Evolutionary conservation across 768 basidiomycete species (phyloP).

Genomic region (Lactarius psammicola): DNA sequence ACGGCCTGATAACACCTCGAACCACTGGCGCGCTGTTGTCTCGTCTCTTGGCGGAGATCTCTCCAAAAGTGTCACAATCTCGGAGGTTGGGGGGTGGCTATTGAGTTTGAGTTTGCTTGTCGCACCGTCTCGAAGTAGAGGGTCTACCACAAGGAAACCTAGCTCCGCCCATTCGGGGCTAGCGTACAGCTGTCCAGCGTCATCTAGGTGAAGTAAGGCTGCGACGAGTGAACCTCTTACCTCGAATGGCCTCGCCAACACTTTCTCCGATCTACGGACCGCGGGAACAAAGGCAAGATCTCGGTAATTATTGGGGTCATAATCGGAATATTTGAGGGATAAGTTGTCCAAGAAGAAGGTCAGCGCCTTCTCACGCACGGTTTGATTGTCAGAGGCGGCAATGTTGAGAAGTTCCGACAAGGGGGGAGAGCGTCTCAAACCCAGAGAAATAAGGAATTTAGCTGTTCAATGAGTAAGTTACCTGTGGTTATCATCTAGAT

Average conservation of each 20-base stretch:
- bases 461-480: slow-evolving; percentile 44
- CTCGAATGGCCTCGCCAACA: slow-evolving; percentile 62
- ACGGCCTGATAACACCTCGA: slow-evolving; percentile 62
- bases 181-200: slow-evolving; percentile 62
- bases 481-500: not conserved
- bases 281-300: slow-evolving; percentile 80
- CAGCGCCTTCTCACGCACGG: slow-evolving; percentile 60
- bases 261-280: slow-evolving; percentile 47
- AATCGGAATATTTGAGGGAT: slow-evolving; percentile 54
- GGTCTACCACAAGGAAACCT: slow-evolving; percentile 72
- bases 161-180: slow-evolving; percentile 64
- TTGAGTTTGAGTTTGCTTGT: slow-evolving; percentile 63
- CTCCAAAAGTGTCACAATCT: slow-evolving; percentile 58
- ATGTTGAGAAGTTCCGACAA: slow-evolving; percentile 64
- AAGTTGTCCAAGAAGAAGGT: slow-evolving; percentile 82
- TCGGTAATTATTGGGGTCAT: slow-evolving; percentile 53
- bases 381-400: slow-evolving; percentile 55
- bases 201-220: not conserved
- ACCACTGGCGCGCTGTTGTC: slow-evolving; percentile 60
- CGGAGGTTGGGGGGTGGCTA: slow-evolving; percentile 62
- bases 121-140: slow-evolving; percentile 50
- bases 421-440: slow-evolving; percentile 66
- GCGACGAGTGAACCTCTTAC: slow-evolving; percentile 40
- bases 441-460: slow-evolving; percentile 73
- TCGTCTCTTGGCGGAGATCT: slow-evolving; percentile 57